phyloP scores from a whole-genome alignment of 805 yeast species.

The Starmerella powellii region DNA sequence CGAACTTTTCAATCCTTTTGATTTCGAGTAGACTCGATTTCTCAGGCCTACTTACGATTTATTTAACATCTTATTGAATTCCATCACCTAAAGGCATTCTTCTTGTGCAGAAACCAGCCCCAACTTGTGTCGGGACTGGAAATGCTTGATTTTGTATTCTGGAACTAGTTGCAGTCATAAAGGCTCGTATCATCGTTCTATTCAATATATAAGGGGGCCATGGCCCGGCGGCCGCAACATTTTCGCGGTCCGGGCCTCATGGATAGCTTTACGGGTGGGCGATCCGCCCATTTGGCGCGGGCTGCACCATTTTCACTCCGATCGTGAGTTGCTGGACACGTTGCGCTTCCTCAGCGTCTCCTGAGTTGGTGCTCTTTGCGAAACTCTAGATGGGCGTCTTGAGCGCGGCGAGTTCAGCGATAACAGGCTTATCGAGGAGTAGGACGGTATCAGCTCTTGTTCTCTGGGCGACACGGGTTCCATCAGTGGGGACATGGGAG shows the following conservation, averaged over 20 bases:
- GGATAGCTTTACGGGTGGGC: too few species aligned
- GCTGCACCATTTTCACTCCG: not conserved
- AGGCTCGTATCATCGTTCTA: too few species aligned
- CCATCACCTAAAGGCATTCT: too few species aligned
- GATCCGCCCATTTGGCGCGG: too few species aligned
- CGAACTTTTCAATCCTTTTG: slow-evolving; percentile 22
- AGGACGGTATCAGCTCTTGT: slow-evolving; percentile 11
- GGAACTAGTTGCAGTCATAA: too few species aligned
- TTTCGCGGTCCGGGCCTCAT: too few species aligned
- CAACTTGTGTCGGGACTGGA: too few species aligned
- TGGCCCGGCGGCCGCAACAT: too few species aligned
- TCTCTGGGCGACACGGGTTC: slow-evolving; percentile 1
- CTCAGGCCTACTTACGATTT: not conserved
- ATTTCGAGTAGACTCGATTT: not conserved
- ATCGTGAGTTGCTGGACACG: not conserved
- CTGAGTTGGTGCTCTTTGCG: not conserved
- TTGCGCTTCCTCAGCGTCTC: not conserved
- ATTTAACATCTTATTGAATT: not conserved
- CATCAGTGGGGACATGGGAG: too few species aligned
- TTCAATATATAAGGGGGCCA: too few species aligned
- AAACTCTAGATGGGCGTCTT: not conserved
- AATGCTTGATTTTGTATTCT: too few species aligned
- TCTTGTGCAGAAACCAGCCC: too few species aligned
- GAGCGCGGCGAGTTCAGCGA: slow-evolving; percentile 9
- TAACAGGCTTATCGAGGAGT: slow-evolving; percentile 15